Percentiles rank a stretch among this genome's conserved stretches.
Conservation (phyloP, 2,329 filamentous ascomycete species). For the Ceratocystiopsis minuta region DNA sequence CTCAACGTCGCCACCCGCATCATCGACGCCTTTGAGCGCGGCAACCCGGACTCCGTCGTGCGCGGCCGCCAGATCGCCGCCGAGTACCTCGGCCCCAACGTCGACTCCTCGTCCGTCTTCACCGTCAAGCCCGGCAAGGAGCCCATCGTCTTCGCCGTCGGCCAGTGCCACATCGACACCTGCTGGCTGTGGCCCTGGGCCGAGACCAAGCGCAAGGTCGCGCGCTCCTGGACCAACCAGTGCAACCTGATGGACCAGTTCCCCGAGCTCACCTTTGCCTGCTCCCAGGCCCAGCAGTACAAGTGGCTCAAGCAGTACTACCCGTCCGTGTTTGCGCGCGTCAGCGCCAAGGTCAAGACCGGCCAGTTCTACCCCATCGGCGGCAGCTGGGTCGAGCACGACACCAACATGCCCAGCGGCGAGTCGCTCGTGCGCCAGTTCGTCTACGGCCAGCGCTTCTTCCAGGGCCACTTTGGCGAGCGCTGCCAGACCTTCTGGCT, state of each 20-base stretch:
- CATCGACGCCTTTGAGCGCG: slow-evolving; percentile 75
- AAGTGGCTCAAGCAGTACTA: slow-evolving; percentile 92
- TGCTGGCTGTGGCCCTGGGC: slow-evolving; percentile 99
- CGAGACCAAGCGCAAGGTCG: slow-evolving; percentile 93
- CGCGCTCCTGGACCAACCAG: slow-evolving; percentile 90
- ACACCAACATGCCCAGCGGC: slow-evolving; percentile 92
- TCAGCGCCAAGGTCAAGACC: slow-evolving; percentile 78
- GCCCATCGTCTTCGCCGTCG: slow-evolving; percentile 71
- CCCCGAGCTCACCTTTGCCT: slow-evolving; percentile 80
- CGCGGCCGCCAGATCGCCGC: slow-evolving; percentile 68
- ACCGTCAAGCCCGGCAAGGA: slow-evolving; percentile 50
- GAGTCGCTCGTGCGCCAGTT: slow-evolving; percentile 92
- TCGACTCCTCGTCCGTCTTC: slow-evolving; percentile 75
- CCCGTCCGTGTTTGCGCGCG: slow-evolving; percentile 72
- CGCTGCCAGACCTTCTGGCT: slow-evolving; percentile 91
- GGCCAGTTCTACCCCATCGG: slow-evolving; percentile 89
- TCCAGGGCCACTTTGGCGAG: slow-evolving; percentile 79
- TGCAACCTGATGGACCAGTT: slow-evolving; percentile 91
- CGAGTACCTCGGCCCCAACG: slow-evolving; percentile 62
- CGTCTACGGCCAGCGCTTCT: slow-evolving; percentile 86
- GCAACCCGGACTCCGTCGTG: slow-evolving; percentile 58
- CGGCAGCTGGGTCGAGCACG: slow-evolving; percentile 96
- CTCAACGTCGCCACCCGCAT: slow-evolving; percentile 70
- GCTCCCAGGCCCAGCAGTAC: slow-evolving; percentile 91
- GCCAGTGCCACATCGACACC: slow-evolving; percentile 94